Evolutionary conservation across 768 basidiomycete genomes (phyloP).

Genomic region (Phanerochaete sordida): DNA sequence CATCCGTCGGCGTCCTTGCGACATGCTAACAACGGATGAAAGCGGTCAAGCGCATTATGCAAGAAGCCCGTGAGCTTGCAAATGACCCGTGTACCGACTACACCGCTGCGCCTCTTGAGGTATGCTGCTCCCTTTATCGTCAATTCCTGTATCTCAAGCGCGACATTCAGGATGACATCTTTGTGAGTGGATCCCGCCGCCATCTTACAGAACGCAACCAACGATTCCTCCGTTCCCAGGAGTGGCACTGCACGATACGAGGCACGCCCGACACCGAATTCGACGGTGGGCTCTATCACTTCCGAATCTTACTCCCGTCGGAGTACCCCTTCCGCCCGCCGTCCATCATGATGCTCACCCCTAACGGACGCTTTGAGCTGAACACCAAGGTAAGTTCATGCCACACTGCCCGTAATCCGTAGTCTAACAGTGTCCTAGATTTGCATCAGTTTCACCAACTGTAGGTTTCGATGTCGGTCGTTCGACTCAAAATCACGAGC

Average conservation of each 20-base stretch:
- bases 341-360: conserved; percentile 93
- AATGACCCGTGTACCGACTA: conserved; percentile 87
- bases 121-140: conserved; percentile 27
- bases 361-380: conserved; percentile 94
- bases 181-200: conserved; percentile 48
- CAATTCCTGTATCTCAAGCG: conserved; percentile 2
- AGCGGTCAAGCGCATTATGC: conserved; percentile 93
- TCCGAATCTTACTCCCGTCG: conserved; percentile 84
- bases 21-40: conserved; percentile 8
- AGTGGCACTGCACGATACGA: conserved; percentile 98
- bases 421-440: conserved; percentile 46
- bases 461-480: conserved; percentile 41
- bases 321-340: conserved; percentile 98
- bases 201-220: background rate
- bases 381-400: conserved; percentile 74
- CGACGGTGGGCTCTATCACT: conserved; percentile 94
- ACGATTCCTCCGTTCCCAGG: conserved; percentile 31
- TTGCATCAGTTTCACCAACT: conserved; percentile 90
- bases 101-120: conserved; percentile 75
- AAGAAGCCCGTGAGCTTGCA: conserved; percentile 87
- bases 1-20: background rate
- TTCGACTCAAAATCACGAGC: conserved; percentile 18
- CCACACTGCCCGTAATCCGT: conserved; percentile 3
- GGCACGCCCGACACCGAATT: conserved; percentile 88
- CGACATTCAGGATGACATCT: conserved; percentile 72